Evolutionary conservation across 106 monocot species (phyloP).

Genomic region (Phalaenopsis equestris): DNA sequence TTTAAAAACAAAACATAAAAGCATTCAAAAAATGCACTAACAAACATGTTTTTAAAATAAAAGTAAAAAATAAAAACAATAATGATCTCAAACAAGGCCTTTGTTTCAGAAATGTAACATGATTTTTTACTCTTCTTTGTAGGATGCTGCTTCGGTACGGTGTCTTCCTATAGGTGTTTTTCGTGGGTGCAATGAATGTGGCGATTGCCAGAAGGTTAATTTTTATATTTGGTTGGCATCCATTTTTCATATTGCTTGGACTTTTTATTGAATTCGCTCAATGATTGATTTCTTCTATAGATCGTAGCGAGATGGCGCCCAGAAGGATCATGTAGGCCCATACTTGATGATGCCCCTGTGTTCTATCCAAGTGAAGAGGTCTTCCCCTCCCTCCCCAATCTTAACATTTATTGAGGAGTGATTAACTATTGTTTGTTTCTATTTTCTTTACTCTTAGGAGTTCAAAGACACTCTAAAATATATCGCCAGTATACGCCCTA

Average conservation of each 20-base stretch:
- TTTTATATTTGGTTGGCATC: background rate
- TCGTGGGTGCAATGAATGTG: slow-evolving; percentile 61
- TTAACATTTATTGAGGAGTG: background rate
- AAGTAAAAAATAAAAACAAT: no score
- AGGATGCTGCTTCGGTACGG: slow-evolving; percentile 22
- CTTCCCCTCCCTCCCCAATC: background rate
- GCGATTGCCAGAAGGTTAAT: slow-evolving; percentile 68
- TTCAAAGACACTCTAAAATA: slow-evolving; percentile 82
- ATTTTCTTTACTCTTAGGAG: slow-evolving; percentile 36
- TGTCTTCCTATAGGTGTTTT: slow-evolving; percentile 62
- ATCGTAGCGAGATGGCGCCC: slow-evolving; percentile 57
- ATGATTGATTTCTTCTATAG: slow-evolving; percentile 25
- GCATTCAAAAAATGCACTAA: no score
- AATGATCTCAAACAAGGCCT: no score
- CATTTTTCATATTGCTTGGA: background rate
- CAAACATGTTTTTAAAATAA: no score
- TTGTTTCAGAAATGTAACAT: slow-evolving; percentile 1
- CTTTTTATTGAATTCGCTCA: slow-evolving; percentile 5
- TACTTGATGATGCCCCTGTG: slow-evolving; percentile 68
- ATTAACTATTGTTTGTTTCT: slow-evolving; percentile 1
- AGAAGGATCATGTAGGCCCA: slow-evolving; percentile 50
- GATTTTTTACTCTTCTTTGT: slow-evolving; percentile 3
- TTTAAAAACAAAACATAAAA: no score
- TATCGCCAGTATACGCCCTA: slow-evolving; percentile 59
- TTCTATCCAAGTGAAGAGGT: slow-evolving; percentile 90